Percentiles rank a stretch among this genome's conserved stretches.
Evolutionary conservation across 495 filamentous ascomycete genomes (phyloP).

Genomic region (Penicillium daleae): DNA sequence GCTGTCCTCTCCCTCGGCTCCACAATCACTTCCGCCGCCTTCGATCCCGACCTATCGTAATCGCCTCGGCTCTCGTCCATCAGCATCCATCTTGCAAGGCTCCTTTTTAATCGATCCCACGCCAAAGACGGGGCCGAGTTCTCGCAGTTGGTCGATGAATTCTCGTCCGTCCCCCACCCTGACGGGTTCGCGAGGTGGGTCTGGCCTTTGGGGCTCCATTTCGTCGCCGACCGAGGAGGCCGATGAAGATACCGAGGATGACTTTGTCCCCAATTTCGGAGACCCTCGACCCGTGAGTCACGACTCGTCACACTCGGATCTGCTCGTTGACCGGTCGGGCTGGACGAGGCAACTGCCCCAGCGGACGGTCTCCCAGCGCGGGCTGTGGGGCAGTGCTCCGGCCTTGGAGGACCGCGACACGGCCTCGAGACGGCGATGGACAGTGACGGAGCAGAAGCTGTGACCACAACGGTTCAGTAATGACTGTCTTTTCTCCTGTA

Average conservation of each 20-base stretch:
- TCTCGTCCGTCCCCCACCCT: constrained; percentile 25
- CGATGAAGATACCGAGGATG: constrained; percentile 33
- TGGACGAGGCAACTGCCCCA: constrained; percentile 39
- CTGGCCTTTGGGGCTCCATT: constrained; percentile 44
- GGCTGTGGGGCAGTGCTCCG: constrained; percentile 48
- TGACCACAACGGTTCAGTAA: constrained; percentile 20
- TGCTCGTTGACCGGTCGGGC: constrained; percentile 14
- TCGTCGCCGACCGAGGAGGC: constrained; percentile 23
- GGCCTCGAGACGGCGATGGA: constrained; percentile 46
- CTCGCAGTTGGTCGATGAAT: constrained; percentile 33
- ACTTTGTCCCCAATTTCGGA: constrained; percentile 45
- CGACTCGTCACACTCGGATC: constrained; percentile 20
- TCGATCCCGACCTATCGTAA: constrained; percentile 37
- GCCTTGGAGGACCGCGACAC: constrained; percentile 39
- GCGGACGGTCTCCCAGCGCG: constrained; percentile 43
- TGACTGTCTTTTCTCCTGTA: constrained; percentile 8
- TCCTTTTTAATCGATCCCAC: constrained; percentile 32
- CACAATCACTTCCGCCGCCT: constrained; percentile 24
- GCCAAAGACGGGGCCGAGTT: constrained; percentile 20
- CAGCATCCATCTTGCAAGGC: constrained; percentile 26
- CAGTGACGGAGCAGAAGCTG: constrained; percentile 46
- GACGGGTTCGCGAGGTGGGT: constrained; percentile 21
- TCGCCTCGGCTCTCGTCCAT: constrained; percentile 33
- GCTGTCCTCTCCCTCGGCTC: constrained; percentile 34
- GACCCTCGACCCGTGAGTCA: constrained; percentile 25